Conservation (phyloP, 371 early-diverging fungal species). For the Mucor indicus region DNA sequence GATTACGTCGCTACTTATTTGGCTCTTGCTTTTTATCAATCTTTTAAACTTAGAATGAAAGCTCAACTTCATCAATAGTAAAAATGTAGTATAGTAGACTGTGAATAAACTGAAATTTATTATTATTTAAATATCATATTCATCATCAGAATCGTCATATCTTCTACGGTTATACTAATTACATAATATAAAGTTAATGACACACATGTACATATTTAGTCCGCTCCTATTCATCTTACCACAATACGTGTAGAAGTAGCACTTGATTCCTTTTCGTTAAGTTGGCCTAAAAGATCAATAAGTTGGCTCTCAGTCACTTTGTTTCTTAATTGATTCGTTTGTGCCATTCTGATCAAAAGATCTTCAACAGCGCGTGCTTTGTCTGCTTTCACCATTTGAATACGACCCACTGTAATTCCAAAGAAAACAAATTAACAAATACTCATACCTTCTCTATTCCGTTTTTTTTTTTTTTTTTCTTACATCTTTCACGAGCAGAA, state of each 20-base stretch:
- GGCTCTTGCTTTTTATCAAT: conserved; percentile 47
- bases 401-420: conserved; percentile 67
- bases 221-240: conserved; percentile 49
- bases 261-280: conserved; percentile 67
- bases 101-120: too few relatives aligned
- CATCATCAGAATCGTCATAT: conserved; percentile 67
- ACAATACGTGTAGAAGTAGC: conserved; percentile 74
- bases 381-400: conserved; percentile 87
- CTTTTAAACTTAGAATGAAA: too few relatives aligned
- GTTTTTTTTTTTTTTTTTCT: conserved; percentile 9
- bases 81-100: too few relatives aligned
- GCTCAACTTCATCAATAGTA: too few relatives aligned
- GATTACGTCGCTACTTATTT: conserved; percentile 57
- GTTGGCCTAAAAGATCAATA: conserved; percentile 81
- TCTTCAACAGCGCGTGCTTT: conserved; percentile 91
- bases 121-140: conserved; percentile 56
- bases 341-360: conserved; percentile 86
- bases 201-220: neutral
- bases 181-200: neutral
- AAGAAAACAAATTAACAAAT: neutral
- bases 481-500: conserved; percentile 84
- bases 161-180: conserved; percentile 59
- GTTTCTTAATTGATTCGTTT: conserved; percentile 75
- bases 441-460: too few relatives aligned
- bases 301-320: conserved; percentile 83